phyloP scores from a whole-genome alignment of 2,329 filamentous ascomycete genomes.

The Neofusicoccum ribis region DNA sequence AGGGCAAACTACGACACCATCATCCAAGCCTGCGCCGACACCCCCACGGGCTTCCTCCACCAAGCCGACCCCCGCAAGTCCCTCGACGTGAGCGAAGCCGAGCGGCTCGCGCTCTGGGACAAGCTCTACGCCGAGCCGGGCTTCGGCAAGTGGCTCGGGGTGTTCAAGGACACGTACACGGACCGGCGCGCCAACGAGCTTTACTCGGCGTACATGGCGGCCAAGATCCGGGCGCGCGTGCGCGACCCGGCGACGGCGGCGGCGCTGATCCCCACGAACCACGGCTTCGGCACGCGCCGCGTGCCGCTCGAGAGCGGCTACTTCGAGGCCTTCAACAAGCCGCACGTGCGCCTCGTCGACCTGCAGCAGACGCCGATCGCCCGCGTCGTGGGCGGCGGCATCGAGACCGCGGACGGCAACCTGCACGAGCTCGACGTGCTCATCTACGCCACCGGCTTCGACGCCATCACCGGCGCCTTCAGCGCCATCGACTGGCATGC shows the following conservation, averaged over 20 bases:
- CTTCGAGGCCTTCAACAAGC: constrained; percentile 33
- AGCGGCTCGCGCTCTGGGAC: constrained; percentile 32
- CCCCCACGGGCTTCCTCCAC: constrained; percentile 33
- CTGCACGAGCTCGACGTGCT: constrained; percentile 50
- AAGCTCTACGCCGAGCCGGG: constrained; percentile 38
- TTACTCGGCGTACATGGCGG: constrained; percentile 31
- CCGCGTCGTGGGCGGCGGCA: constrained; percentile 45
- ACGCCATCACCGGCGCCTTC: constrained; percentile 26
- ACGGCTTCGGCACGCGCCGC: constrained; percentile 50
- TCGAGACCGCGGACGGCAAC: constrained; percentile 49
- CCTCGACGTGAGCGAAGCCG: constrained; percentile 35
- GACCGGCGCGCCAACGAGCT: constrained; percentile 27
- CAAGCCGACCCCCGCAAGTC: constrained; percentile 30
- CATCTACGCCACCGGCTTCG: constrained; percentile 31
- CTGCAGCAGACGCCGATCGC: constrained; percentile 38
- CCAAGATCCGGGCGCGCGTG: constrained; percentile 38
- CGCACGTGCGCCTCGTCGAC: constrained; percentile 49
- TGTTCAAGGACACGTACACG: constrained; percentile 30
- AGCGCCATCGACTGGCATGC: constrained; percentile 27
- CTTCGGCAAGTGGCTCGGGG: constrained; percentile 37
- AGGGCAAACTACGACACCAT: constrained; percentile 35
- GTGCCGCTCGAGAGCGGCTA: constrained; percentile 32
- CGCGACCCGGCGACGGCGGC: constrained; percentile 51
- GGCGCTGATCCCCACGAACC: constrained; percentile 52
- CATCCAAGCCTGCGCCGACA: constrained; percentile 27